Conservation (phyloP, 768 basidiomycete genomes). For the Kwoniella bestiolae region DNA sequence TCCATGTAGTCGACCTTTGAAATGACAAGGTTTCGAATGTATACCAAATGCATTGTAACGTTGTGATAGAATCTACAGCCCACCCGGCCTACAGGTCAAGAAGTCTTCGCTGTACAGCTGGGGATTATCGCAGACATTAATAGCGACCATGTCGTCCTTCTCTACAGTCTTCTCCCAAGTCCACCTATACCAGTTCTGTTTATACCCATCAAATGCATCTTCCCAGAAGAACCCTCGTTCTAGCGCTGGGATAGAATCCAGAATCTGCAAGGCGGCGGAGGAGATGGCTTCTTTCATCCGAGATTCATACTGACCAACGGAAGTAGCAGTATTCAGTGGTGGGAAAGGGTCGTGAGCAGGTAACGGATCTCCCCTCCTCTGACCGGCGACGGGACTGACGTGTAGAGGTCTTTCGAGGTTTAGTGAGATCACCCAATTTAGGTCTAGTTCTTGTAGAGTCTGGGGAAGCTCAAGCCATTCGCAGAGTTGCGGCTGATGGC, state of each 20-base stretch:
- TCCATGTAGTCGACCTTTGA: no score
- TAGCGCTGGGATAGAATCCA: background rate
- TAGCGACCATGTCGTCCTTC: background rate
- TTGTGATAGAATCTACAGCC: background rate
- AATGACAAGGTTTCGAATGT: no score
- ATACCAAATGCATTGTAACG: no score
- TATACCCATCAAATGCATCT: background rate
- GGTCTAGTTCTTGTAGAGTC: background rate
- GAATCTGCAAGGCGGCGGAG: background rate
- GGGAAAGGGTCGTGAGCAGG: no score
- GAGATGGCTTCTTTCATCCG: background rate
- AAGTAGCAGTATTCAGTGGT: no score
- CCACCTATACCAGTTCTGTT: background rate
- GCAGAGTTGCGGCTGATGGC: background rate
- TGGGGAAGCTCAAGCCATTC: background rate
- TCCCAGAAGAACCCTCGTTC: background rate
- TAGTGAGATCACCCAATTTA: background rate
- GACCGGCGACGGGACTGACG: background rate
- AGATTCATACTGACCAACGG: no score
- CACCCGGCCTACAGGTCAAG: background rate
- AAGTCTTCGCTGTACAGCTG: background rate
- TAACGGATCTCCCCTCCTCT: no score
- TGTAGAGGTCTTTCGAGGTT: background rate
- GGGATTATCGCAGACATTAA: background rate
- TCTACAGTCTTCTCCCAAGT: background rate